Evolutionary conservation across 257 asterid species (phyloP), one percentile per base, ranked within the genome.

Genomic region (Solanum piurae): DNA sequence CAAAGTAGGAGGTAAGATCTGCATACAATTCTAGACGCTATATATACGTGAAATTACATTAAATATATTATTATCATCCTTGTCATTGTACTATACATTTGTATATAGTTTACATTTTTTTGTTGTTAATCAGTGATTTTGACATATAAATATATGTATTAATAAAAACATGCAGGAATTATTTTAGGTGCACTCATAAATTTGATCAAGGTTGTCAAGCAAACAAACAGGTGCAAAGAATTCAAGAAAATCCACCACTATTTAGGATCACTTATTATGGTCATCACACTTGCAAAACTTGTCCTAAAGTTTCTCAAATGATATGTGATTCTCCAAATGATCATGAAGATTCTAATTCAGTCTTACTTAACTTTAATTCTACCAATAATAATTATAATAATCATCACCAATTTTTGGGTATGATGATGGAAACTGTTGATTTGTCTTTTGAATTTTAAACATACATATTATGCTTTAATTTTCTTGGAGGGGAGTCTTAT

Each of bases 121-220:
- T 60, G 12, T 21, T 7, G 60, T 9, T 7, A 69, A 71, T 25
- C 46, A 25, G 42, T 68, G 40, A 68, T 36, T 55, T 55, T 44
- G 68, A 75, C 68, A 31, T 33, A 42, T 14, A 58, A 14, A 55
- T 55, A 55, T 52, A 3, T 3, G 18, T 58, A 58, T 46, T 46
- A 60, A 21, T 60, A 21, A 33, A 25, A 52, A 18, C 3, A 29
- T 75, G 90, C 94, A 95, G 98, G 85, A 93, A 91, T 90, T 95
- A 95, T 91, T 95, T 76, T 42, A 91, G 98, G 77, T 95, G 98
- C 92, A 95, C 95, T 33, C 93, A 95, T 92, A 95, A 93, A 73
- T 90, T 83, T 72, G 98, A 95, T 52, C 94, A 94, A 77, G 89
- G 86, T 8, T 95, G 98, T 90, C 89, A 52, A 14, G 98, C 98